Percentiles rank a stretch among this genome's conserved stretches.
phyloP scores from a whole-genome alignment of 2,329 filamentous ascomycete genomes.

The Ceratocystis cubensis region DNA sequence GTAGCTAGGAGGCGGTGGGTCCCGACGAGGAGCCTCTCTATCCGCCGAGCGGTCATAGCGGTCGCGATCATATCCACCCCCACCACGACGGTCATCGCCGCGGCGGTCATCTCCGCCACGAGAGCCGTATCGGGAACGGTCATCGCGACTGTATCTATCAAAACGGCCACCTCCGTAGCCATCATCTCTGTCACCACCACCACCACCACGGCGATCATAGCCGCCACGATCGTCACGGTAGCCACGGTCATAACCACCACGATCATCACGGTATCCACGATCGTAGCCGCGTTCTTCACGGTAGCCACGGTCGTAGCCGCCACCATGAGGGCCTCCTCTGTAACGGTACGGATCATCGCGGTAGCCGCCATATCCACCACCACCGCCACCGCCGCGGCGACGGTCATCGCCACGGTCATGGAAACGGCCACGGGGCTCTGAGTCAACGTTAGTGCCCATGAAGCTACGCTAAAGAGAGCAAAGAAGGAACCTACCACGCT shows the following conservation, averaged over 20 bases:
- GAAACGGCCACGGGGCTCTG: conserved; percentile 34
- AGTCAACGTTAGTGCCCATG: not conserved
- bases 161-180: conserved; percentile 29
- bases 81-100: conserved; percentile 31
- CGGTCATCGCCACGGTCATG: conserved; percentile 53
- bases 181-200: conserved; percentile 29
- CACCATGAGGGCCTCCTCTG: conserved; percentile 37
- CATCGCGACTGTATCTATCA: conserved; percentile 26
- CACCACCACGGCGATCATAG: conserved; percentile 43
- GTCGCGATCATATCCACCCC: conserved; percentile 37
- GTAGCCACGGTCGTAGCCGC: conserved; percentile 40
- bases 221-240: conserved; percentile 28
- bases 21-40: conserved; percentile 32
- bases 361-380: conserved; percentile 34
- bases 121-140: conserved; percentile 28
- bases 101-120: conserved; percentile 27
- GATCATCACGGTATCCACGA: conserved; percentile 36
- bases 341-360: conserved; percentile 48
- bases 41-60: conserved; percentile 38
- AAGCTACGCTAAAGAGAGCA: not conserved
- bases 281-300: conserved; percentile 36
- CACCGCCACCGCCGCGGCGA: conserved; percentile 46
- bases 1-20: conserved; percentile 31
- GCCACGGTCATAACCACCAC: conserved; percentile 34
- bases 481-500: conserved; percentile 60